Percentiles rank a stretch among this genome's conserved stretches.
These are phyloP conservation scores for Biscogniauxia marginata DNA, from an alignment of 2,329 filamentous ascomycete genomes.

Conservation along the genomic window DNA sequence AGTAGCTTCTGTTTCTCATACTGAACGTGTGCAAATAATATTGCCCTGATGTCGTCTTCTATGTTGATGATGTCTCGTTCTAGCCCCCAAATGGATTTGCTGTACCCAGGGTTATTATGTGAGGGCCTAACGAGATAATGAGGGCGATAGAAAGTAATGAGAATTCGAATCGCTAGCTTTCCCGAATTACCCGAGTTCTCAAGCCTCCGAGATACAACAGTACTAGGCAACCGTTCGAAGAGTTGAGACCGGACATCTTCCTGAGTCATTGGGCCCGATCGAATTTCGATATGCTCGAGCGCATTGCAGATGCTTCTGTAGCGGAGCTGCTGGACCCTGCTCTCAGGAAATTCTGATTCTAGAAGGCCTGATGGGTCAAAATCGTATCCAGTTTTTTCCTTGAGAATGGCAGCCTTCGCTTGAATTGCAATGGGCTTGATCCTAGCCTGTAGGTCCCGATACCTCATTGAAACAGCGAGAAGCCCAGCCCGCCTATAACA, in stretches of 20 bases:
- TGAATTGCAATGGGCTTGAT: constrained; percentile 15
- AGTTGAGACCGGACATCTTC: constrained; percentile 21
- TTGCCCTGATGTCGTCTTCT: not conserved
- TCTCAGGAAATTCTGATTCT: constrained; percentile 6
- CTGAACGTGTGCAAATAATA: not conserved
- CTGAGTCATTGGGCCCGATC: constrained; percentile 8
- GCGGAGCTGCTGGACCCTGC: constrained; percentile 3
- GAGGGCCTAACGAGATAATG: not conserved
- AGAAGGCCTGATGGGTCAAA: constrained; percentile 20
- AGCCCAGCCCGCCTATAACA: constrained; percentile 18
- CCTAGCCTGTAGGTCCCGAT: constrained; percentile 18
- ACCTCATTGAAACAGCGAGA: constrained; percentile 20
- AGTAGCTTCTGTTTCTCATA: not conserved
- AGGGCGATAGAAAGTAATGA: constrained; percentile 10
- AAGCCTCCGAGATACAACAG: constrained; percentile 15
- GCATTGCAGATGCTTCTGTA: constrained; percentile 20
- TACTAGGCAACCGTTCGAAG: constrained; percentile 22
- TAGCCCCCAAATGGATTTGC: not conserved
- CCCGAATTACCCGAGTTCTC: constrained; percentile 16
- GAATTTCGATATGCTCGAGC: constrained; percentile 20
- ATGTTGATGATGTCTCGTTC: not conserved
- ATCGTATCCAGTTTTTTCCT: constrained; percentile 22
- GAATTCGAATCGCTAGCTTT: constrained; percentile 18
- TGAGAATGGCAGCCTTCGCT: constrained; percentile 21
- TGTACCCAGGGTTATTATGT: not conserved